Percentiles rank a stretch among this genome's conserved stretches.
Evolutionary conservation across 1,284 basidiomycete genomes (phyloP).

Genomic region (Microbotryum saponariae): DNA sequence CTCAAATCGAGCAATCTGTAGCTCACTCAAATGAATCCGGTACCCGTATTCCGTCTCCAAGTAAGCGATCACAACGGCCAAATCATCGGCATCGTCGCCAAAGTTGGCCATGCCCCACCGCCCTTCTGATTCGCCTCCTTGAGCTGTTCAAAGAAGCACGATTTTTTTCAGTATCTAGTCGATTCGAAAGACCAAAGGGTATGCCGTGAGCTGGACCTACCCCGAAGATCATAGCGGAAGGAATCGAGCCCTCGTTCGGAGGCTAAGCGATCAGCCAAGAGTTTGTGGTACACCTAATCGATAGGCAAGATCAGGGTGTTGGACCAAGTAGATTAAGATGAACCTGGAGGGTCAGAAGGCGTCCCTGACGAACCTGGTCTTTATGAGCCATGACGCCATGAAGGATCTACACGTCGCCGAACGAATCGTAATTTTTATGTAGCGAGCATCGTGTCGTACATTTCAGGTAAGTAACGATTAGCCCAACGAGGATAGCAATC

Average conservation of each 20-base stretch:
- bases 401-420: neutral
- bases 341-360: too few species aligned
- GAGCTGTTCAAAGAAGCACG: neutral
- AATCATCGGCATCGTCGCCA: conserved; percentile 1
- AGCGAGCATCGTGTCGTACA: too few species aligned
- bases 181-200: too few species aligned
- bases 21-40: neutral
- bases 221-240: conserved; percentile 6
- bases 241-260: conserved; percentile 1
- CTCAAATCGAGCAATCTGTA: too few species aligned
- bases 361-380: neutral
- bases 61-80: neutral
- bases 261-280: neutral
- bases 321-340: too few species aligned
- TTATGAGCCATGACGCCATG: conserved; percentile 7
- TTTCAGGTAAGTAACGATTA: too few species aligned
- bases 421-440: too few species aligned
- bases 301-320: too few species aligned
- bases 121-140: conserved; percentile 2
- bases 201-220: neutral
- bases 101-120: conserved; percentile 5
- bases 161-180: too few species aligned
- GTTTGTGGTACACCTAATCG: conserved; percentile 1
- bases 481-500: too few species aligned
- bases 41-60: conserved; percentile 1